Evolutionary conservation across 2,329 filamentous ascomycete species (phyloP).

Genomic region (Xylariaceae sp.): DNA sequence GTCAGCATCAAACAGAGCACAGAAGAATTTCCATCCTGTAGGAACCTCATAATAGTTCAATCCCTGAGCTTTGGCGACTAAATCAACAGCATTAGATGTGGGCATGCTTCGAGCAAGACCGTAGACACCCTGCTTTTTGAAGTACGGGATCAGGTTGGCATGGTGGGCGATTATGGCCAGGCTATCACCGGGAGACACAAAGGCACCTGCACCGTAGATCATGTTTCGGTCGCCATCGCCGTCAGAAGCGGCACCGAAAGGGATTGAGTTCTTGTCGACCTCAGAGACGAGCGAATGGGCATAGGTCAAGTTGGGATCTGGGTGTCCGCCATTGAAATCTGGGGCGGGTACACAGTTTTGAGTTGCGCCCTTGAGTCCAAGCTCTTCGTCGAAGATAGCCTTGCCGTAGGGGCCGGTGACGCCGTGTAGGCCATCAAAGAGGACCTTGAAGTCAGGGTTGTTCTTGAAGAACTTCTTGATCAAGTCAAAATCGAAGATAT

Average conservation of each 20-base stretch:
- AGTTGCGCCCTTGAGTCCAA: conserved; percentile 72
- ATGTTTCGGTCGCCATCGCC: conserved; percentile 99
- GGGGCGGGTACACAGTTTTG: conserved; percentile 92
- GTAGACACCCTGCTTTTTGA: conserved; percentile 94
- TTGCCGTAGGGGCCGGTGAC: conserved; percentile 94
- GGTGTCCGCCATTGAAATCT: conserved; percentile 96
- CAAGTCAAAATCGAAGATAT: conserved; percentile 95
- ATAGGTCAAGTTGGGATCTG: conserved; percentile 96
- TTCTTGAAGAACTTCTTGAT: conserved; percentile 90
- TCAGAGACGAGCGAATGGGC: conserved; percentile 90
- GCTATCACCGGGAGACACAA: conserved; percentile 95
- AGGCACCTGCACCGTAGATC: conserved; percentile 97
- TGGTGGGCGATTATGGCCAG: conserved; percentile 98
- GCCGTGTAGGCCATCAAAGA: conserved; percentile 91
- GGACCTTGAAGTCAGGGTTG: conserved; percentile 90
- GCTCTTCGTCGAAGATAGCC: conserved; percentile 91
- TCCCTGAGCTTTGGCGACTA: conserved; percentile 91
- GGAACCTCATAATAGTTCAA: conserved; percentile 93
- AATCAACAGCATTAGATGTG: conserved; percentile 89
- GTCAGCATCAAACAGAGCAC: conserved; percentile 86
- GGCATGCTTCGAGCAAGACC: conserved; percentile 97
- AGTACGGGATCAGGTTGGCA: conserved; percentile 94
- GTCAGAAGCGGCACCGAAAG: conserved; percentile 94
- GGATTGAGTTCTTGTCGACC: conserved; percentile 86
- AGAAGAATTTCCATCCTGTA: conserved; percentile 99